Base-by-base conservation (phyloP, 2,329 filamentous ascomycete genomes). In the Apiospora kogelbergensis region DNA sequence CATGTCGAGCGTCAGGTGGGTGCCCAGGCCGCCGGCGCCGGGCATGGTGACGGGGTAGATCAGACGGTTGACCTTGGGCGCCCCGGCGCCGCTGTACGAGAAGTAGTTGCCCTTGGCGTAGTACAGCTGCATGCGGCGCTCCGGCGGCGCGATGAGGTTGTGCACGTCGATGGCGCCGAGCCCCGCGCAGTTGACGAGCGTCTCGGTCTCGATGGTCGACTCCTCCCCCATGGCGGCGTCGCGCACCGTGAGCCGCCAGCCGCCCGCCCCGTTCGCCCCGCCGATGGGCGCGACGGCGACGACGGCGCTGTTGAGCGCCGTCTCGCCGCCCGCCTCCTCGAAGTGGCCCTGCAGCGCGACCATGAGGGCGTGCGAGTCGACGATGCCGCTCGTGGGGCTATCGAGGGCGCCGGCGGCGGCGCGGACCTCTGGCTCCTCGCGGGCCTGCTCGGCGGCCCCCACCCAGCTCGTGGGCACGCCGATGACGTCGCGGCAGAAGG, bases 91-190 rank as follows among this genome's bases (percentile, higher is more conserved):
- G 0, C 86, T 81, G 82, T 98, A 98, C 40, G 91, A 92, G 82
- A 97, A 98, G 83, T 99, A 99, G 70, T 93, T 95, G 0, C 96
- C 96, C 83, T 99, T 99, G 70, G 95, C 95, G 81, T 92, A 98
- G 83, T 88, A 93, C 6, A 94, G 87, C 30, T 80, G 86, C 46
- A 83, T 82, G 66, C 89, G 89, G 6, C 86, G 81, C 0, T 82
- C 79, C 0, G 81, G 74, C 0, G 91, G 89, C 0, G 93, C 85
- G 45, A 98, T 88, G 87, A 95, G 91, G 82, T 98, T 99, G 76
- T 92, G 91, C 60, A 98, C 84, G 26, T 82, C 83, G 66, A 91
- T 91, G 24, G 95, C 93, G 71, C 88, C 89, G 20, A 98, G 88
- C 0, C 96, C 96, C 0, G 95, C 95, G 1, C 91, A 89, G 81